A percentile compares a stretch with the other conserved stretches of the same genome.
Conservation (phyloP, 768 basidiomycete genomes). For the Kwoniella pini region DNA sequence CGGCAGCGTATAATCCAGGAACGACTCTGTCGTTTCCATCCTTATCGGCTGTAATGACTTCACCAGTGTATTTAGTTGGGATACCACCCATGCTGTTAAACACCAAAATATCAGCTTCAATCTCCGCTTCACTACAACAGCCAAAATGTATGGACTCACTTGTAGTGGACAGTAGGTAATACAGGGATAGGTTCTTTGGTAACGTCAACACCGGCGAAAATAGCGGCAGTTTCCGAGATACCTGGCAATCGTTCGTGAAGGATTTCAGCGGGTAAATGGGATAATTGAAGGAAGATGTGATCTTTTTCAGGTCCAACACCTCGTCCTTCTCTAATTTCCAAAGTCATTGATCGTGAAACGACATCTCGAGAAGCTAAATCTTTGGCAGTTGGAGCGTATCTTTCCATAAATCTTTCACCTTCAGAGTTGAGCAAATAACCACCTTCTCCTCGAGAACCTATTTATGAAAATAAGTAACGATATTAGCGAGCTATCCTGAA, state of each 20-base stretch:
- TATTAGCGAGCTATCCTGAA: too few species aligned
- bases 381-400: conserved; percentile 98
- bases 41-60: conserved; percentile 83
- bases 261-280: conserved; percentile 92
- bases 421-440: conserved; percentile 97
- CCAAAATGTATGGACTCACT: conserved; percentile 70
- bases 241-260: conserved; percentile 96
- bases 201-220: conserved; percentile 98
- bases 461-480: background rate
- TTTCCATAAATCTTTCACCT: conserved; percentile 99
- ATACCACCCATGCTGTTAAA: conserved; percentile 99
- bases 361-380: conserved; percentile 99
- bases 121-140: too few species aligned
- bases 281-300: conserved; percentile 93
- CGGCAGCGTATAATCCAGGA: conserved; percentile 95
- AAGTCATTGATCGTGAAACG: conserved; percentile 98
- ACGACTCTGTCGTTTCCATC: conserved; percentile 91
- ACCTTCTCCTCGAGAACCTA: conserved; percentile 98
- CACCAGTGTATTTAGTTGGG: conserved; percentile 96
- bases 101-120: too few species aligned
- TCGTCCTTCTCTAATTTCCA: conserved; percentile 97
- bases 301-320: conserved; percentile 99
- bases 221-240: conserved; percentile 98
- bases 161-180: conserved; percentile 96
- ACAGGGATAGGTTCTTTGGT: conserved; percentile 99